These are phyloP conservation scores for Didymella sp. DNA, from an alignment of 2,329 filamentous ascomycete genomes.

Conservation along the genomic window DNA sequence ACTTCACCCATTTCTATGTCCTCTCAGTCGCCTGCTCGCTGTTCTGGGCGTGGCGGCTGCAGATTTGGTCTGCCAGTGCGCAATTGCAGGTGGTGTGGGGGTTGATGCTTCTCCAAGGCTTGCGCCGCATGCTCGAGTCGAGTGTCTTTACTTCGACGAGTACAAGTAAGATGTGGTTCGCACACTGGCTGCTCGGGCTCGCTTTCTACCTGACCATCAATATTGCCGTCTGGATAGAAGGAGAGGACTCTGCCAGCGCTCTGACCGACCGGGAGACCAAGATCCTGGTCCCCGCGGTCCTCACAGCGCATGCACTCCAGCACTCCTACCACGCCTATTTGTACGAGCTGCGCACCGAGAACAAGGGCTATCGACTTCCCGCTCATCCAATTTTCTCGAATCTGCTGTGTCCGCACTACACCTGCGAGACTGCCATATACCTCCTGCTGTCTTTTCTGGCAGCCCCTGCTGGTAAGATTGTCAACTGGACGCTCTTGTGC, in stretches of 20 bases:
- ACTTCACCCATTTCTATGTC: conserved; percentile 89
- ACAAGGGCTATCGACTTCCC: conserved; percentile 79
- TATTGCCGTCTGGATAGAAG: conserved; percentile 84
- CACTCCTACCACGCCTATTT: conserved; percentile 64
- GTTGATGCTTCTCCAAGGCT: conserved; percentile 78
- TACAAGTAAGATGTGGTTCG: conserved; percentile 80
- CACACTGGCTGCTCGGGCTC: conserved; percentile 81
- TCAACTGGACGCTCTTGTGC: conserved; percentile 77
- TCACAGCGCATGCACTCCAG: conserved; percentile 75
- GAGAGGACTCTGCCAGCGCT: conserved; percentile 66
- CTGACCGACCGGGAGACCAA: conserved; percentile 54
- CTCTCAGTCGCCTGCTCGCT: conserved; percentile 71
- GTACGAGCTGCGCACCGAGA: conserved; percentile 48
- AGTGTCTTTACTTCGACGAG: conserved; percentile 70
- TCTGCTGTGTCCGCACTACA: conserved; percentile 88
- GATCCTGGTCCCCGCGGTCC: conserved; percentile 68
- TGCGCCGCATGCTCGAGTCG: conserved; percentile 79
- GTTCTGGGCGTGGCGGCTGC: conserved; percentile 75
- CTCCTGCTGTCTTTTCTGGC: conserved; percentile 75
- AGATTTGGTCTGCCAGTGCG: conserved; percentile 49
- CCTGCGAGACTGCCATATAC: conserved; percentile 86
- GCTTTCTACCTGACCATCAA: conserved; percentile 77
- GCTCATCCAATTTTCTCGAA: conserved; percentile 72
- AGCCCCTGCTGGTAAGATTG: conserved; percentile 68
- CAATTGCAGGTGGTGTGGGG: conserved; percentile 72